phyloP scores from a whole-genome alignment of 2,329 filamentous ascomycete genomes.

The Incumbomyces lentus region DNA sequence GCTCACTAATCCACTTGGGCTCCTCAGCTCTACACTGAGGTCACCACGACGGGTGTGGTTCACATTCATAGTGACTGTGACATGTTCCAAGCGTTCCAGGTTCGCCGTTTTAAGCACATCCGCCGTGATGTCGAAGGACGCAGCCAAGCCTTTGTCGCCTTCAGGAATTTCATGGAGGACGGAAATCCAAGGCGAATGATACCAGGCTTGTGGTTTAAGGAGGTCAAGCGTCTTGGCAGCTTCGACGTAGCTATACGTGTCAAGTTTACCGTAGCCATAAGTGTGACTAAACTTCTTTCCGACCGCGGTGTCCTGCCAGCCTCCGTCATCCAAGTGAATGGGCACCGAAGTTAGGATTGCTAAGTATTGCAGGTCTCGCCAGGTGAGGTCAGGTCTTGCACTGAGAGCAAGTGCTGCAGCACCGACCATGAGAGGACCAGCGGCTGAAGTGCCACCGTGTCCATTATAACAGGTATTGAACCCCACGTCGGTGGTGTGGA shows the following conservation, averaged over 20 bases:
- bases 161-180: conserved; percentile 79
- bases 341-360: conserved; percentile 75
- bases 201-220: conserved; percentile 95
- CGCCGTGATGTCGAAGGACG: conserved; percentile 69
- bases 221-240: conserved; percentile 73
- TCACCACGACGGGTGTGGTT: conserved; percentile 80
- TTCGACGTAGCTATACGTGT: conserved; percentile 76
- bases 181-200: conserved; percentile 84
- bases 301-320: conserved; percentile 72
- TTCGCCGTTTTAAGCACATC: conserved; percentile 76
- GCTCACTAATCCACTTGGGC: conserved; percentile 69
- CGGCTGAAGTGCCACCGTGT: conserved; percentile 94
- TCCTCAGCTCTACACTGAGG: conserved; percentile 81
- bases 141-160: conserved; percentile 67
- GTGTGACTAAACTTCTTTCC: conserved; percentile 88
- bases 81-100: conserved; percentile 77
- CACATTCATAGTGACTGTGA: conserved; percentile 96
- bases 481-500: conserved; percentile 94
- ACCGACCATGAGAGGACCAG: conserved; percentile 83
- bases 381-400: conserved; percentile 74
- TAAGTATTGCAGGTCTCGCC: conserved; percentile 91
- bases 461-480: conserved; percentile 62
- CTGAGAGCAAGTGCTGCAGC: conserved; percentile 82
- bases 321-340: conserved; percentile 59
- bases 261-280: conserved; percentile 91